Conservation (phyloP, 768 basidiomycete species). For the Trametes maxima region DNA sequence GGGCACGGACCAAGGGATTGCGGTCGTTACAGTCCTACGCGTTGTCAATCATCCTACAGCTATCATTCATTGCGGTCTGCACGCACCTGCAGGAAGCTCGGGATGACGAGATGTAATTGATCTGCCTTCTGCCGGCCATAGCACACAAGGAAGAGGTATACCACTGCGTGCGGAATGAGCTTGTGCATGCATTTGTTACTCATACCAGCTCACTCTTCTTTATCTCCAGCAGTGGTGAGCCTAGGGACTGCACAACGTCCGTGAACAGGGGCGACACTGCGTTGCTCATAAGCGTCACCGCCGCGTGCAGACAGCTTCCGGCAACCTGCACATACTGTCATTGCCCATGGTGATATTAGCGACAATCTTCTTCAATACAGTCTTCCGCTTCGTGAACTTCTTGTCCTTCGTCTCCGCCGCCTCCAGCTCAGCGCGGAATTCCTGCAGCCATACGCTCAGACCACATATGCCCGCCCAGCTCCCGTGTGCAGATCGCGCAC, state of each 20-base stretch:
- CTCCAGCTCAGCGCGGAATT: conserved; percentile 89
- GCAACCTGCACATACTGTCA: conserved; percentile 74
- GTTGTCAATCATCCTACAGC: conserved; percentile 23
- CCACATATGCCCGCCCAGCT: not conserved
- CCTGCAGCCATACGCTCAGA: conserved; percentile 44
- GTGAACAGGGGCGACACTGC: conserved; percentile 19
- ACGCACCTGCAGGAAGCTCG: conserved; percentile 83
- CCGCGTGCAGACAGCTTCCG: conserved; percentile 9
- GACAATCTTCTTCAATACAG: conserved; percentile 93
- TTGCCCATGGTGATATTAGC: conserved; percentile 99
- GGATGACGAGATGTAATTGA: conserved; percentile 89
- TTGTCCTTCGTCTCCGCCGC: conserved; percentile 96
- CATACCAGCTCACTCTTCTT: conserved; percentile 85
- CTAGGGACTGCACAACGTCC: conserved; percentile 73
- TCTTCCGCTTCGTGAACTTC: conserved; percentile 92
- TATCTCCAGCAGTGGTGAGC: conserved; percentile 94
- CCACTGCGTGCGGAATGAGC: conserved; percentile 59
- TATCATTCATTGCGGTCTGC: conserved; percentile 3
- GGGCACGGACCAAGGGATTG: conserved; percentile 94
- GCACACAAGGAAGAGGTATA: conserved; percentile 95
- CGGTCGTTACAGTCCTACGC: conserved; percentile 90
- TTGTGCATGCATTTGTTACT: not conserved
- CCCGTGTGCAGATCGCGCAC: conserved; percentile 41
- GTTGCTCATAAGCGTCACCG: conserved; percentile 16
- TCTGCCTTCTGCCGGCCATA: conserved; percentile 95